These are phyloP conservation scores for Aureobasidium melanogenum DNA, from an alignment of 2,329 filamentous ascomycete species.

Conservation along the genomic window DNA sequence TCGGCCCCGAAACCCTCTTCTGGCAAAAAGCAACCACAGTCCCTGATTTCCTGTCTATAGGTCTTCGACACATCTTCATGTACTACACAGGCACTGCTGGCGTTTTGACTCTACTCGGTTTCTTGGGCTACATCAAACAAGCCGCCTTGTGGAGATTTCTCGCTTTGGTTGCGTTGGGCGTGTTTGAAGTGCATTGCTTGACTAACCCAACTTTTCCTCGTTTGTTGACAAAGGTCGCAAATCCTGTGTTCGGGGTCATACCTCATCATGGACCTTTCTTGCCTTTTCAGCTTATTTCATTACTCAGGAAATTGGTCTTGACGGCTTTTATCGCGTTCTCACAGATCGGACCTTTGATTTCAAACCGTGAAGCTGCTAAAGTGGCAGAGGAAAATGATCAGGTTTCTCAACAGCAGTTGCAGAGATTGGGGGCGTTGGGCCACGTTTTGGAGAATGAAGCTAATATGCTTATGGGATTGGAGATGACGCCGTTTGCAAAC, in stretches of 20 bases:
- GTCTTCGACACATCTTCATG: slow-evolving; percentile 50
- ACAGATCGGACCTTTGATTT: slow-evolving; percentile 60
- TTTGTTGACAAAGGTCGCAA: slow-evolving; percentile 38
- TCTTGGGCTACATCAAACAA: slow-evolving; percentile 60
- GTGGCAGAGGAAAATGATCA: slow-evolving; percentile 15
- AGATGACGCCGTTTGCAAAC: slow-evolving; percentile 72
- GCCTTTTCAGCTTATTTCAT: slow-evolving; percentile 72
- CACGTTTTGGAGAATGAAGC: slow-evolving; percentile 60
- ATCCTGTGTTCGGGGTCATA: slow-evolving; percentile 37
- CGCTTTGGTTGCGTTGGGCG: slow-evolving; percentile 45
- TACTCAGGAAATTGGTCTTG: slow-evolving; percentile 67
- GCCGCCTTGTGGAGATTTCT: slow-evolving; percentile 49
- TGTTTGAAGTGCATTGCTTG: slow-evolving; percentile 49
- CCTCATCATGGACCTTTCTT: slow-evolving; percentile 48
- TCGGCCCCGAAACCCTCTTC: slow-evolving; percentile 61
- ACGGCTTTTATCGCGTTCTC: slow-evolving; percentile 76
- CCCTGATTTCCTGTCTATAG: slow-evolving; percentile 62
- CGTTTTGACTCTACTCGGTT: slow-evolving; percentile 51
- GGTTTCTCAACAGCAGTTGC: slow-evolving; percentile 53
- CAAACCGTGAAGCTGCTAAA: not conserved
- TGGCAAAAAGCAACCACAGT: slow-evolving; percentile 61
- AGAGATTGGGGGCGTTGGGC: slow-evolving; percentile 53
- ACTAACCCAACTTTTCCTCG: slow-evolving; percentile 41
- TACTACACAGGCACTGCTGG: slow-evolving; percentile 53
- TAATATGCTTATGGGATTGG: slow-evolving; percentile 61